These are phyloP conservation scores for Pontederia crassipes DNA, from an alignment of 176 grass and related monocot species.

Conservation along the genomic window DNA sequence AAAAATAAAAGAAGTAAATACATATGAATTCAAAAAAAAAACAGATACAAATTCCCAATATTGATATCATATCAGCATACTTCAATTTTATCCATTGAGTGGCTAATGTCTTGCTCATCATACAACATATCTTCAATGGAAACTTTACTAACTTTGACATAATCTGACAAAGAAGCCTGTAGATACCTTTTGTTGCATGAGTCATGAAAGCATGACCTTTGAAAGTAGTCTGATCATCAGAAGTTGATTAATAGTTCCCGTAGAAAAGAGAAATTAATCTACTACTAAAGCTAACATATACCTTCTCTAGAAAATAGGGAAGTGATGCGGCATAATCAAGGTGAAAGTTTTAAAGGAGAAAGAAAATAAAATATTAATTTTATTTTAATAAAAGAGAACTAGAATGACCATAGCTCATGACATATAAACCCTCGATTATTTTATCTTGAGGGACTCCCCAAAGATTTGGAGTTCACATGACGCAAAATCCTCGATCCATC, in stretches of 20 bases:
- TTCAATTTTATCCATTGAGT: conserved; percentile 92
- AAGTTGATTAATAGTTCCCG: too few species aligned
- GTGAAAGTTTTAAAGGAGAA: conserved; percentile 51
- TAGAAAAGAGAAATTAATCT: neutral
- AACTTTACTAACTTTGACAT: conserved; percentile 97
- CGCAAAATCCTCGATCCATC: too few species aligned
- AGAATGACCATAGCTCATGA: too few species aligned
- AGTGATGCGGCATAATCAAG: conserved; percentile 92
- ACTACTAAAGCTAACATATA: conserved; percentile 9
- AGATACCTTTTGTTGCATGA: conserved; percentile 91
- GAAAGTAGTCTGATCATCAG: conserved; percentile 61
- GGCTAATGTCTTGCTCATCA: conserved; percentile 69
- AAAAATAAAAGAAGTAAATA: too few species aligned
- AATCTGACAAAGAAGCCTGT: conserved; percentile 72
- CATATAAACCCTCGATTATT: too few species aligned
- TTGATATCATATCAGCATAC: conserved; percentile 8
- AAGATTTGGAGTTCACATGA: too few species aligned
- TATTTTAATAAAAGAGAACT: too few species aligned
- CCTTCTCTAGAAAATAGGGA: conserved; percentile 94
- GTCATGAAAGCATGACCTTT: conserved; percentile 91
- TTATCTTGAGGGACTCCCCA: too few species aligned
- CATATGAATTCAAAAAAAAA: too few species aligned
- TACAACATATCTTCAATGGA: conserved; percentile 88
- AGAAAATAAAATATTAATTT: too few species aligned
- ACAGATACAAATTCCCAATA: neutral